Evolutionary conservation across 345 rosid genomes (phyloP).

Genomic region (Tarenaya hassleriana): DNA sequence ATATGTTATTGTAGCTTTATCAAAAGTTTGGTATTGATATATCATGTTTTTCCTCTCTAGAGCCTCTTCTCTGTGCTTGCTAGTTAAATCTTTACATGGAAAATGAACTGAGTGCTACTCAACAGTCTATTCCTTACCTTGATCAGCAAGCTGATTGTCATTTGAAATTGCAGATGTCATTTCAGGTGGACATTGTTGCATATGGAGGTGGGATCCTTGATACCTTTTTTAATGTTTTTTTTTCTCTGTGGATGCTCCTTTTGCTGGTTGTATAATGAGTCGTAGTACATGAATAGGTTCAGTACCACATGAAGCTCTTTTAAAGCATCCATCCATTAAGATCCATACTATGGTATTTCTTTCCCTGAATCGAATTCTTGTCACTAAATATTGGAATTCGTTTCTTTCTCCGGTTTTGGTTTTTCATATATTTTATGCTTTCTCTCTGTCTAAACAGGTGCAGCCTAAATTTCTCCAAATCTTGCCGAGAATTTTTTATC

Average conservation of each 20-base stretch:
- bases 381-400: not conserved
- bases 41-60: not conserved
- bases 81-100: no score
- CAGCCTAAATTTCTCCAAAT: slow-evolving; percentile 44
- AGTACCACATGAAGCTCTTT: slow-evolving; percentile 63
- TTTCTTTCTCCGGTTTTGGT: slow-evolving; percentile 1
- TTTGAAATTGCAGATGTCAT: slow-evolving; percentile 51
- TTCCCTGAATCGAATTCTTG: not conserved
- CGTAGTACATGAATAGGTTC: slow-evolving; percentile 48
- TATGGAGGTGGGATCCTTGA: slow-evolving; percentile 60
- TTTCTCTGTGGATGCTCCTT: slow-evolving; percentile 1
- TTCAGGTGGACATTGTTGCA: slow-evolving; percentile 82
- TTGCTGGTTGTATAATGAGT: not conserved
- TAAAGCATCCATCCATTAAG: slow-evolving; percentile 64
- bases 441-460: slow-evolving; percentile 33
- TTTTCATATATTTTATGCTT: not conserved
- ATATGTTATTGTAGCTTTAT: no score
- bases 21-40: not conserved
- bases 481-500: slow-evolving; percentile 55
- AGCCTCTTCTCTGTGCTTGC: not conserved
- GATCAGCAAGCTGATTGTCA: slow-evolving; percentile 4
- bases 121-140: not conserved
- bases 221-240: slow-evolving; percentile 1
- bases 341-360: slow-evolving; percentile 71
- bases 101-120: no score